Conservation (phyloP, 345 rosid species). For the Durio zibethinus region DNA sequence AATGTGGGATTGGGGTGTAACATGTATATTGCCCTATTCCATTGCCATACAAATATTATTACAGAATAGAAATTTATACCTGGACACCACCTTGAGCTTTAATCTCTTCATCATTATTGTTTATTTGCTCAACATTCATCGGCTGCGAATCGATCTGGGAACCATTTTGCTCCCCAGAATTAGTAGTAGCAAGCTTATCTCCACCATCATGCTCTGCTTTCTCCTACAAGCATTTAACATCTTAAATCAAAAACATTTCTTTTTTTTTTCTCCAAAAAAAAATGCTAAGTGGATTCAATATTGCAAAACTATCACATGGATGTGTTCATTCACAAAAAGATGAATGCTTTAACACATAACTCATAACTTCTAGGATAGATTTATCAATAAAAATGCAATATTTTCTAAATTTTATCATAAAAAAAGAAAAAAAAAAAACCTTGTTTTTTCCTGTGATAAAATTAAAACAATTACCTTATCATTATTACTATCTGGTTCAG, state of each 20-base stretch:
- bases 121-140: conserved; percentile 33
- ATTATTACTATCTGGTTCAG: conserved; percentile 69
- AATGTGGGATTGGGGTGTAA: too few species aligned
- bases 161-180: conserved; percentile 31
- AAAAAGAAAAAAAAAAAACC: too few species aligned
- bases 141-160: conserved; percentile 44
- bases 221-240: conserved; percentile 32
- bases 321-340: neutral
- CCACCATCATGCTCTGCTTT: conserved; percentile 41
- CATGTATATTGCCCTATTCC: conserved; percentile 4
- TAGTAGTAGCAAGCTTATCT: conserved; percentile 35
- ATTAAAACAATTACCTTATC: conserved; percentile 51
- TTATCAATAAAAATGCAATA: neutral
- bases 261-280: neutral
- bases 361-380: neutral
- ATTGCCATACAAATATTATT: neutral
- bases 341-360: neutral
- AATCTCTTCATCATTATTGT: conserved; percentile 31
- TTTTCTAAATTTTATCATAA: neutral
- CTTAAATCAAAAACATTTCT: neutral
- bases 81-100: conserved; percentile 40
- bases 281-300: neutral
- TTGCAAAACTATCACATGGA: neutral
- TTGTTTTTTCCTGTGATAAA: too few species aligned
- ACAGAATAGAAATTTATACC: conserved; percentile 38